A percentile compares a stretch with the other conserved stretches of the same genome.
Evolutionary conservation across 2,329 filamentous ascomycete species (phyloP).

Genomic region (Aspergillus hiratsukae): DNA sequence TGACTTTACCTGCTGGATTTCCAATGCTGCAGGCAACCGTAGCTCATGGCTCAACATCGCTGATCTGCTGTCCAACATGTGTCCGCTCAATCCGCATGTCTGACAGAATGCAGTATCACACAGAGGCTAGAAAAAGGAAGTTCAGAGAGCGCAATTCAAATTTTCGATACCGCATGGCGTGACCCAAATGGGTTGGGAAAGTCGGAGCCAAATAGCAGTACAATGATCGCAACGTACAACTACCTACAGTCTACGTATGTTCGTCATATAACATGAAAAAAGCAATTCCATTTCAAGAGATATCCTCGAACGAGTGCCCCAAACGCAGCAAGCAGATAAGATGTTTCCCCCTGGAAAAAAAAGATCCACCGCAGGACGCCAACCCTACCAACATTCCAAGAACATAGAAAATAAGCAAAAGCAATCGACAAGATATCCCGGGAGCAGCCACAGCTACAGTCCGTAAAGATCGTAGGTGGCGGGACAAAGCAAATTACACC

Average conservation of each 20-base stretch:
- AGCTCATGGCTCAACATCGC: background rate
- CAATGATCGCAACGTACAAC: background rate
- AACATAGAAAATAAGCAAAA: slow-evolving; percentile 18
- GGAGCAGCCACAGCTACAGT: slow-evolving; percentile 15
- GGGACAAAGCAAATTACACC: slow-evolving; percentile 28
- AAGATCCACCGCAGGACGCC: slow-evolving; percentile 36
- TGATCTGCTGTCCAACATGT: background rate
- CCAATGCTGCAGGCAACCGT: background rate
- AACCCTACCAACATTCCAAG: slow-evolving; percentile 26
- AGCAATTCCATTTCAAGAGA: slow-evolving; percentile 19
- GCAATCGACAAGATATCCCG: slow-evolving; percentile 22
- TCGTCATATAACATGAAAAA: slow-evolving; percentile 4
- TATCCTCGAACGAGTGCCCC: slow-evolving; percentile 9
- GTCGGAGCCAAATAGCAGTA: background rate
- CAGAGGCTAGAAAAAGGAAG: background rate
- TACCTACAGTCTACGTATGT: background rate
- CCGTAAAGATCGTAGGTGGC: slow-evolving; percentile 16
- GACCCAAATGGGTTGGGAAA: background rate
- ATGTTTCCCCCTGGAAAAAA: slow-evolving; percentile 22
- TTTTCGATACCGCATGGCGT: background rate
- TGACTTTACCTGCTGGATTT: background rate
- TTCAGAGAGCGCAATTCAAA: background rate
- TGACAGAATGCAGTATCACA: background rate
- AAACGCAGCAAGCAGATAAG: slow-evolving; percentile 16
- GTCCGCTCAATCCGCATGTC: too few relatives aligned